Base-by-base conservation (phyloP, 208 protist genomes). In the Borovskyia barvae region DNA sequence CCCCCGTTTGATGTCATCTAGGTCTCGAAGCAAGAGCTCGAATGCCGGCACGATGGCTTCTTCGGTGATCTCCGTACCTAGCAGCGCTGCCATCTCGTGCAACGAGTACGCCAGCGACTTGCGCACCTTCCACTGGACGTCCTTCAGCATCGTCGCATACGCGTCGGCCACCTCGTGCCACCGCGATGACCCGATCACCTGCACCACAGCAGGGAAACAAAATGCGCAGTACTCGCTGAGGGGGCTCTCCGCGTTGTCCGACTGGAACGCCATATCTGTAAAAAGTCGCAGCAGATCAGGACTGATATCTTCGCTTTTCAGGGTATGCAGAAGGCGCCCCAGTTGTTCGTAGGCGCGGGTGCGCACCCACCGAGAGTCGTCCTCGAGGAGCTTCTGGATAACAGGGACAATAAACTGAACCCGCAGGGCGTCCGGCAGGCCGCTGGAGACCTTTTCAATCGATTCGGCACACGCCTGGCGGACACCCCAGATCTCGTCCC, bases 401-500 rank as follows among this genome's bases (percentile, higher is more conserved):
- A 75, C 69, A 0, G 87, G 85, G 17, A 95, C 74, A 25, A 97
- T 61, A 24, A 80, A 70, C 42, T 58, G 37, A 6, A 82, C 63
- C 0, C 87, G 81, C 41, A 76, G 75, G 30, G 82, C 76, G 48
- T 72, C 61, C 26, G 80, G 70, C 30, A 97, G 46, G 9, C 71
- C 78, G 28, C 80, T 55, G 22, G 77, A 66, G 7, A 98, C 58
- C 2, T 83, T 66, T 50, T 94, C 85, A 26, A 96, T 77, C 29
- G 73, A 77, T 62, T 97, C 92, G 9, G 86, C 90, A 61, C 94
- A 98, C 7, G 93, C 94, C 77, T 97, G 96, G 5, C 97, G 92
- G 26, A 98, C 96, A 15, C 94, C 95, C 95, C 95, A 98, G 8
- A 98, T 95, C 40, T 98, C 95, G 65, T 98, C 97, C n/a, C 80